A percentile compares a stretch with the other conserved stretches of the same genome.
Conservation (phyloP, 1,284 basidiomycete genomes). For the Trametes sp. region DNA sequence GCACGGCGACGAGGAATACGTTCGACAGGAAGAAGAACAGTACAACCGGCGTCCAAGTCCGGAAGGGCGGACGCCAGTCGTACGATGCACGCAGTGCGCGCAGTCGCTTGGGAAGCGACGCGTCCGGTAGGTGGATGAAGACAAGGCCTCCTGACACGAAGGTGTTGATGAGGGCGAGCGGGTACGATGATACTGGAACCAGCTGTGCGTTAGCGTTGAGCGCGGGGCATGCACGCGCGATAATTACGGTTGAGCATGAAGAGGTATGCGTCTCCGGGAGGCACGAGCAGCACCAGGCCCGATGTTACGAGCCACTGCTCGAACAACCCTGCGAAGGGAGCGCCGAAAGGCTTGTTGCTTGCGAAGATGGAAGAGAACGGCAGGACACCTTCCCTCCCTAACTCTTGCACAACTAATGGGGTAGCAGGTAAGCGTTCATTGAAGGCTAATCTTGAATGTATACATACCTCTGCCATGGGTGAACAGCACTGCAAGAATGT, state of each 20-base stretch:
- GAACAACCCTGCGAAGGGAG: conserved; percentile 65
- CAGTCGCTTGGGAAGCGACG: conserved; percentile 16
- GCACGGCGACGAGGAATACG: conserved; percentile 63
- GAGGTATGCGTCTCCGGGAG: conserved; percentile 72
- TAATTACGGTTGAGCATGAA: conserved; percentile 68
- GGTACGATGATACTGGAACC: conserved; percentile 59
- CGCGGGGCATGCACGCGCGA: conserved; percentile 11
- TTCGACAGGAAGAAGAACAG: conserved; percentile 68
- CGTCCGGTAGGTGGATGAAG: conserved; percentile 57
- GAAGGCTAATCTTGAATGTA: too few relatives aligned
- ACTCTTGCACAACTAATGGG: conserved; percentile 68
- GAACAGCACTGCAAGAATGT: conserved; percentile 67
- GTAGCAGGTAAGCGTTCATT: conserved; percentile 4
- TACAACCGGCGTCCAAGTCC: conserved; percentile 55
- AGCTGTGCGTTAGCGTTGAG: neutral
- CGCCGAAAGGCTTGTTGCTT: conserved; percentile 68
- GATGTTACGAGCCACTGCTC: conserved; percentile 64
- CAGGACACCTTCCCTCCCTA: conserved; percentile 70
- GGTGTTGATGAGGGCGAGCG: conserved; percentile 61
- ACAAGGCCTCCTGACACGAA: conserved; percentile 67
- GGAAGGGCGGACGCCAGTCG: conserved; percentile 71
- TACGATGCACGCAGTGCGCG: conserved; percentile 39
- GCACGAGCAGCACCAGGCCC: conserved; percentile 55
- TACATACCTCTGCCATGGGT: conserved; percentile 64
- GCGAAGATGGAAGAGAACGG: conserved; percentile 69